Evolutionary conservation across 805 yeast species (phyloP).

Genomic region (Starmerella asiatica): DNA sequence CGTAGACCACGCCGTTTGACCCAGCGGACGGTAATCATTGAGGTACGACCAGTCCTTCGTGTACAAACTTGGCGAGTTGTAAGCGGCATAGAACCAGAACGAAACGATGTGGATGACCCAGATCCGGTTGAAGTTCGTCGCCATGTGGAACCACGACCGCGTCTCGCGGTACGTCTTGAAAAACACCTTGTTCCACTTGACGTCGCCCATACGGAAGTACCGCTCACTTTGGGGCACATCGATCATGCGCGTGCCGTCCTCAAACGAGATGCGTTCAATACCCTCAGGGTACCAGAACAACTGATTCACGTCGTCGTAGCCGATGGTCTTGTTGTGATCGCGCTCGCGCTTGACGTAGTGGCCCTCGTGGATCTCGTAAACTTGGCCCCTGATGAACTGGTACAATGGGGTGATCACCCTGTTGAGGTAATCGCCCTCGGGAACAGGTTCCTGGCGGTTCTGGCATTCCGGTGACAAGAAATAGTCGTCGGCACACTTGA

Average conservation of each 20-base stretch:
- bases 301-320: conserved; percentile 98
- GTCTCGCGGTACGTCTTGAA: conserved; percentile 92
- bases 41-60: conserved; percentile 77
- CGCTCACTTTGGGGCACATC: conserved; percentile 86
- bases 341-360: conserved; percentile 47
- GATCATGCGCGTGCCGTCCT: conserved; percentile 82
- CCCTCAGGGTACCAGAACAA: conserved; percentile 99
- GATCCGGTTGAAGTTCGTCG: conserved; percentile 93
- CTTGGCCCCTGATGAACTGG: conserved; percentile 53
- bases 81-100: conserved; percentile 92
- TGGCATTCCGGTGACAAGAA: conserved; percentile 79
- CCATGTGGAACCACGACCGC: conserved; percentile 93
- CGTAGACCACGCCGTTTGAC: conserved; percentile 86
- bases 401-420: conserved; percentile 86
- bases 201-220: conserved; percentile 78
- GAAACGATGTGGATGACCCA: conserved; percentile 87
- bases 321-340: conserved; percentile 48
- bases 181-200: conserved; percentile 81
- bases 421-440: conserved; percentile 69
- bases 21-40: conserved; percentile 70
- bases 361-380: conserved; percentile 44
- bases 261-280: conserved; percentile 77
- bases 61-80: conserved; percentile 81
- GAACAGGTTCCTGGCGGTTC: conserved; percentile 39
- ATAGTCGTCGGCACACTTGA: conserved; percentile 89